A percentile compares a stretch with the other conserved stretches of the same genome.
phyloP scores from a whole-genome alignment of 805 yeast species.

The Schizosaccharomyces octosporus region DNA sequence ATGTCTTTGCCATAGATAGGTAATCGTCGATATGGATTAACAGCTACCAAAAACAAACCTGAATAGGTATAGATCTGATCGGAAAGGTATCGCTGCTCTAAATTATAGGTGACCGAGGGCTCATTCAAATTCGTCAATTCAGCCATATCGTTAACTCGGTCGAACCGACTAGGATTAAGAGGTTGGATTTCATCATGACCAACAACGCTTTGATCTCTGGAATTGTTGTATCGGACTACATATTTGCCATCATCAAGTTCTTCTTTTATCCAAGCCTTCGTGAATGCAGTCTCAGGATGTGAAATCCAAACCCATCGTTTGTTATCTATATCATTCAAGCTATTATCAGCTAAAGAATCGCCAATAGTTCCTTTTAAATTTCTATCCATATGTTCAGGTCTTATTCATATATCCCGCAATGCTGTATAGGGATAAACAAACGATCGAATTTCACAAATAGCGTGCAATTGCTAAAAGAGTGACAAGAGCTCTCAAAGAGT shows the following conservation, averaged over 20 bases:
- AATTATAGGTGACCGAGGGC: slow-evolving; percentile 76
- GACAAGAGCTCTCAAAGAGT: too few species aligned
- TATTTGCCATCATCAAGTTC: slow-evolving; percentile 9
- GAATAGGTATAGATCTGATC: slow-evolving; percentile 68
- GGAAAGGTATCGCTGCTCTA: slow-evolving; percentile 48
- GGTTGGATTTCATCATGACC: slow-evolving; percentile 11
- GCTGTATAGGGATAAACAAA: too few species aligned
- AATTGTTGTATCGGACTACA: background rate
- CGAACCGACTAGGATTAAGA: slow-evolving; percentile 76
- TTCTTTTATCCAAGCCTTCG: slow-evolving; percentile 31
- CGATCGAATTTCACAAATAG: too few species aligned
- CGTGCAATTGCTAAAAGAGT: too few species aligned
- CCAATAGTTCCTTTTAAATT: too few species aligned
- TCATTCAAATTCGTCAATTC: slow-evolving; percentile 83
- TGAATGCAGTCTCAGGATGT: slow-evolving; percentile 29
- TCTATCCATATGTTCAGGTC: too few species aligned
- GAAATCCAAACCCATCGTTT: slow-evolving; percentile 63
- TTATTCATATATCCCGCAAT: too few species aligned
- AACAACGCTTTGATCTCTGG: background rate
- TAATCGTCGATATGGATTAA: slow-evolving; percentile 65
- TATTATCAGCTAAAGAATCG: background rate
- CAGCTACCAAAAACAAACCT: slow-evolving; percentile 82
- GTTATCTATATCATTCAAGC: slow-evolving; percentile 13
- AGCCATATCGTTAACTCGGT: slow-evolving; percentile 83
- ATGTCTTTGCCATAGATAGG: slow-evolving; percentile 42